Base-by-base conservation (phyloP, 208 protist genomes). In the Wallacemonas sp. region DNA sequence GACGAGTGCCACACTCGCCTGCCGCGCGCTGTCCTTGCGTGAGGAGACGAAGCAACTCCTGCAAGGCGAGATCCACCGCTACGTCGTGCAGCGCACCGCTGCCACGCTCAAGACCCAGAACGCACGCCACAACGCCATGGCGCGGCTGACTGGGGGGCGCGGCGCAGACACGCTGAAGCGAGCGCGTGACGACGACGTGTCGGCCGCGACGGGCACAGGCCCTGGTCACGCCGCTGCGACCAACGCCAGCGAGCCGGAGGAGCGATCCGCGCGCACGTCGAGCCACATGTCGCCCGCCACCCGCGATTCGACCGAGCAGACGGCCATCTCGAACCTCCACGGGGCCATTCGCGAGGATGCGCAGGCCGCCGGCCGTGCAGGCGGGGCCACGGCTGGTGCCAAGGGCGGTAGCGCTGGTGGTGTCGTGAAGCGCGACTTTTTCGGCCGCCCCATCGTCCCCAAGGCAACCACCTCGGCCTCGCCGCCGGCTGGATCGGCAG, bases 351-450 rank as follows among this genome's bases (percentile, higher is more conserved):
- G 36, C 39, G 23, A 21, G 48, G 58, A 29, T 36, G 61, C 1
- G 27, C 26, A 26, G 26, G 49, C 17, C 38, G 29, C 39, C 44
- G 58, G 21, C 57, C 58, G 24, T 36, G 65, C 16, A 48, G 46
- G n/a, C n/a, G n/a, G 39, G 30, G 69, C 33, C 39, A 47, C 14
- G 58, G 21, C 12, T 34, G 21, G 4, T 34, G 21, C 52, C 8
- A 5, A n/a, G 39, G 49, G 49, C 11, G 19, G 9, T 21, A 5
- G 47, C 8, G 8, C 9, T 8, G 47, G 2, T 17, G 47, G 61
- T 4, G 49, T 48, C 0, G 73, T 72, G 11, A 76, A 68, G 27
- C 56, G 78, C 8, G 88, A 94, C 74, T 90, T 94, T 54, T 94
- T 94, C 68, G 85, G 88, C 23, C 80, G 85, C 1, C 67, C 74